Base-by-base conservation (phyloP, 1,139 yeast genomes). In the Wickerhamiella pararugosa region DNA sequence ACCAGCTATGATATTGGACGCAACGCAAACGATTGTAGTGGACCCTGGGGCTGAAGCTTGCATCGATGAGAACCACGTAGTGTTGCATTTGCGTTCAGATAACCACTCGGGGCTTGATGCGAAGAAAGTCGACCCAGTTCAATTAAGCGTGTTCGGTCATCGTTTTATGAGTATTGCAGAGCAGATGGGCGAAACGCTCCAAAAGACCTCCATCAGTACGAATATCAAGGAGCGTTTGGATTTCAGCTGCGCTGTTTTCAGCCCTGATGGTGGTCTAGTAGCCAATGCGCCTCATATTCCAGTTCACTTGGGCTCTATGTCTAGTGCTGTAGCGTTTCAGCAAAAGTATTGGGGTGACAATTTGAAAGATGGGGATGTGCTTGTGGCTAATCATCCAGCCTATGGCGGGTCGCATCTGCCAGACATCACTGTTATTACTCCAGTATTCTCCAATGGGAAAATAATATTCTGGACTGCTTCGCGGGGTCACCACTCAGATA, bases 201-300 rank as follows among this genome's bases (percentile, higher is more conserved):
- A 79, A 52, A 80, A 79, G 59, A 81, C 92, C 0, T 72, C 90
- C 5, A 82, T 82, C 37, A 79, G 90, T 5, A 80, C 92, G n/a
- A 82, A 82, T 53, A 83, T 82, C 48, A 82, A 82, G 54, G 94
- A 82, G 56, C 65, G 94, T 45, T 64, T 82, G 40, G 94, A 82
- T 57, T 82, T 81, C 56, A 79, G 92, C 7, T 82, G 93, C 65
- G 94, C 94, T 1, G 62, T 82, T 27, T 82, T 82, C 56, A 84
- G 79, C 50, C 66, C 72, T 1, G 71, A 75, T 42, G 93, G 93
- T 15, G 83, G 78, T 42, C 65, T 82, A 47, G 84, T 80, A 25
- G 92, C 92, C 5, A 81, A 80, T 61, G 93, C 93, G 0, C 92
- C 92, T 1, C 92, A 82, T 59, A 81, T 82, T 41, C 94, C 94